Conservation (phyloP, 129 eudicot species). For the Glebionis coronaria region DNA sequence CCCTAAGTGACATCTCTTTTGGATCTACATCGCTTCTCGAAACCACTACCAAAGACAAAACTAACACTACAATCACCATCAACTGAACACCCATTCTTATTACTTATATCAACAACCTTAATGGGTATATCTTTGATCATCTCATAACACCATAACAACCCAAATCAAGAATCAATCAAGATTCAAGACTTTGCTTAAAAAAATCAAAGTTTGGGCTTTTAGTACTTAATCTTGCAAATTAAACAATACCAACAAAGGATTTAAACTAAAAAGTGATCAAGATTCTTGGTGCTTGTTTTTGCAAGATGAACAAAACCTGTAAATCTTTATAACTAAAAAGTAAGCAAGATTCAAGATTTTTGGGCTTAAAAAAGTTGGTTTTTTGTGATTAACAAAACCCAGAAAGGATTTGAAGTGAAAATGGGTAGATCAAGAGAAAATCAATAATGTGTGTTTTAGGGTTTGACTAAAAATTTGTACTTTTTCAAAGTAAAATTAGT, state of each 20-base stretch:
- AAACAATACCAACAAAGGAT: conserved; percentile 1
- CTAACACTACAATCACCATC: conserved; percentile 8
- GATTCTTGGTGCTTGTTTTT: not conserved
- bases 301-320: too few relatives aligned
- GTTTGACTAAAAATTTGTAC: conserved; percentile 19
- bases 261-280: not conserved
- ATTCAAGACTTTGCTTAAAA: not conserved
- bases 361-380: too few relatives aligned
- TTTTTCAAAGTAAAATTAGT: conserved; percentile 12
- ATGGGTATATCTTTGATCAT: conserved; percentile 27
- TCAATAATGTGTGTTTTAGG: conserved; percentile 15
- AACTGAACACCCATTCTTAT: conserved; percentile 27
- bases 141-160: conserved; percentile 27
- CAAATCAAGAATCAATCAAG: not conserved
- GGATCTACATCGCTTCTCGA: conserved; percentile 25
- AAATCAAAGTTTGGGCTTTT: conserved; percentile 12
- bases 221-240: conserved; percentile 5
- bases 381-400: too few relatives aligned
- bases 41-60: conserved; percentile 18
- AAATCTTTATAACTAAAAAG: too few relatives aligned
- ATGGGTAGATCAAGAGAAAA: conserved; percentile 16
- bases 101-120: not conserved
- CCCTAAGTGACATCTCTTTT: conserved; percentile 1
- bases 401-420: not conserved
- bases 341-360: too few relatives aligned